Evolutionary conservation across 129 eudicot species (phyloP).

Genomic region (Centaurea solstitialis): DNA sequence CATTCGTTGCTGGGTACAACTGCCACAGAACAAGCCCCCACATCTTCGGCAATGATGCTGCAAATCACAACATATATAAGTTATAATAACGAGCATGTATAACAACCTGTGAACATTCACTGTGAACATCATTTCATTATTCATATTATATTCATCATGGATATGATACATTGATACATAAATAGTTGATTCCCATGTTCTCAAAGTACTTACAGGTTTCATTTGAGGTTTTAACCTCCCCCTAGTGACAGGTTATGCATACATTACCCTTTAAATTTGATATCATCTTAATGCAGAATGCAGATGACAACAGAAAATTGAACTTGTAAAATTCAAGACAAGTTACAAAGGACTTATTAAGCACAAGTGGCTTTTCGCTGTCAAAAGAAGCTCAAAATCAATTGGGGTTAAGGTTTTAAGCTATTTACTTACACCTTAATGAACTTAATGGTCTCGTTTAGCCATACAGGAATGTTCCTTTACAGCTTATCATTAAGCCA

Average conservation of each 20-base stretch:
- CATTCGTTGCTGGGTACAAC: slow-evolving; percentile 81
- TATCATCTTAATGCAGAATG: neutral
- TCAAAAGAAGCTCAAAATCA: neutral
- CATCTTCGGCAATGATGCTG: slow-evolving; percentile 98
- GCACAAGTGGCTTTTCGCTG: neutral
- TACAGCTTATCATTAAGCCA: neutral
- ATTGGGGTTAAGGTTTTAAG: neutral
- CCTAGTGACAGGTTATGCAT: neutral
- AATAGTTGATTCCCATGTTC: neutral
- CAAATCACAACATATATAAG: slow-evolving; percentile 27
- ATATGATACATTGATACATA: neutral
- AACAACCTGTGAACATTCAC: neutral
- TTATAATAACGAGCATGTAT: neutral
- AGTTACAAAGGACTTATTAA: neutral
- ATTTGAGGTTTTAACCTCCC: neutral
- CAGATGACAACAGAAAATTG: slow-evolving; percentile 4
- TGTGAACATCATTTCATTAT: neutral
- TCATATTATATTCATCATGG: neutral
- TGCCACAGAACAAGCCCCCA: slow-evolving; percentile 85
- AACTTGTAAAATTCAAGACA: neutral
- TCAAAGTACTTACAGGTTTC: neutral
- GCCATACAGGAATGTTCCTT: neutral
- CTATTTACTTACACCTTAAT: neutral
- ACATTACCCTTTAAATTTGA: neutral
- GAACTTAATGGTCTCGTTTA: neutral